Base-by-base conservation (phyloP, 179 eudicot genomes). In the Spinacia oleracea region DNA sequence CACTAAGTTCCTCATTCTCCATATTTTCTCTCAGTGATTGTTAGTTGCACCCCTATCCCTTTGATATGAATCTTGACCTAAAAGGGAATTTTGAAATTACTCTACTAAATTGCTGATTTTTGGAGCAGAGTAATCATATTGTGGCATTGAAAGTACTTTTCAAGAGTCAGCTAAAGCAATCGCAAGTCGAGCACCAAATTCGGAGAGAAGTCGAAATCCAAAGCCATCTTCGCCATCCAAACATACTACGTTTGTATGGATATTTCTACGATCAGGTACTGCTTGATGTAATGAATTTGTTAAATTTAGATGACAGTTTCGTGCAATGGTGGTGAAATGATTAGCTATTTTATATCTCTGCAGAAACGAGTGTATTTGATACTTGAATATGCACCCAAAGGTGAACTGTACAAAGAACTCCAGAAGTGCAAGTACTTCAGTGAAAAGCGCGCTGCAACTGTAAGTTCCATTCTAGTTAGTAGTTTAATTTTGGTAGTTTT, bases 151-250 rank as follows among this genome's bases (percentile, higher is more conserved):
- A 95, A 88, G 98, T 95, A 42, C 85, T 95, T 68, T 95, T 93
- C 85, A 95, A 95, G 87, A 89, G 85, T 87, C 97, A 93, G 82
- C 86, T 95, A 74, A 91, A 95, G 78, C 97, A 93, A 87, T 95
- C 98, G 31, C 98, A 93, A 84, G 97, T 95, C 71, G 98, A 95
- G 81, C 98, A 95, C 82, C 98, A 95, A 87, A 96, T 95, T 65
- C 91, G 97, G 6, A 89, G 98, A 29, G 98, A 95, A 88, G 98
- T 95, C 60, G 98, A 95, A 82, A 95, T 95, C 42, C 98, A 95
- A 81, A 95, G 98, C 84, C 98, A 95, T 80, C 98, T 95, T 75
- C 90, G 98, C 64, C 96, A 95, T 79, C 91, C 98, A 48, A 95
- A 95, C 83, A 95, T 95, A 51, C 77, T 95, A 40, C 90, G 98